phyloP scores from a whole-genome alignment of 1,284 basidiomycete species.

The Sporisorium scitamineum region DNA sequence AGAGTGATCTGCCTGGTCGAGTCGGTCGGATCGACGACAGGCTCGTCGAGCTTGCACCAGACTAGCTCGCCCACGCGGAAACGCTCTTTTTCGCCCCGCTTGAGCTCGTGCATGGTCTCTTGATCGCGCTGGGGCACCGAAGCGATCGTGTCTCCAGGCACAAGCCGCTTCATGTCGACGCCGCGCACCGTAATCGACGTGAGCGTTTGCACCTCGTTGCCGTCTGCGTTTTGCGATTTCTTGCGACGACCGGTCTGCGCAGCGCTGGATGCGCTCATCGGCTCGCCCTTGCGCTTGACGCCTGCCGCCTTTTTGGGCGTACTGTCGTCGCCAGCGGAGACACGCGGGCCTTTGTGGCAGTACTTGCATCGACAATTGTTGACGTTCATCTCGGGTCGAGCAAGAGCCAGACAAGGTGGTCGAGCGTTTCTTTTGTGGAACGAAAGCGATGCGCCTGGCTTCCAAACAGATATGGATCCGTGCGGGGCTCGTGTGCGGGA shows the following conservation, averaged over 20 bases:
- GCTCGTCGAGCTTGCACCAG: constrained; percentile 39
- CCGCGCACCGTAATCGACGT: constrained; percentile 35
- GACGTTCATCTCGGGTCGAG: constrained; percentile 37
- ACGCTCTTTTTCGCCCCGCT: constrained; percentile 47
- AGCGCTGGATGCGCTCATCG: constrained; percentile 27
- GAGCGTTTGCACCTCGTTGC: not conserved
- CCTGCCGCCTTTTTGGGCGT: constrained; percentile 21
- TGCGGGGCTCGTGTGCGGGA: constrained; percentile 25
- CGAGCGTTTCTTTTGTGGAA: constrained; percentile 43
- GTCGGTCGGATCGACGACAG: constrained; percentile 30
- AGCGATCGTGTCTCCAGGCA: constrained; percentile 38
- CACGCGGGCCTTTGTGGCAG: constrained; percentile 38
- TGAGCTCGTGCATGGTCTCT: constrained; percentile 38
- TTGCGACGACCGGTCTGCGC: constrained; percentile 7
- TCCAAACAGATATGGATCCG: constrained; percentile 58
- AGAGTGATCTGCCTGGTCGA: constrained; percentile 18
- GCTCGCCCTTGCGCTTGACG: constrained; percentile 32
- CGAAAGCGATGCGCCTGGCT: constrained; percentile 49
- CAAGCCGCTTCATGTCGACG: constrained; percentile 37
- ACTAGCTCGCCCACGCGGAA: constrained; percentile 53
- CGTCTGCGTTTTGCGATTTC: constrained; percentile 18
- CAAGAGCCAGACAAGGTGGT: constrained; percentile 53
- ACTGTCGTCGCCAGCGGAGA: constrained; percentile 10
- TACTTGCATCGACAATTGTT: constrained; percentile 56
- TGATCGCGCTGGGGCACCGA: constrained; percentile 44